Evolutionary conservation across 2,329 filamentous ascomycete genomes (phyloP).

Genomic region (Cladosporium velox): DNA sequence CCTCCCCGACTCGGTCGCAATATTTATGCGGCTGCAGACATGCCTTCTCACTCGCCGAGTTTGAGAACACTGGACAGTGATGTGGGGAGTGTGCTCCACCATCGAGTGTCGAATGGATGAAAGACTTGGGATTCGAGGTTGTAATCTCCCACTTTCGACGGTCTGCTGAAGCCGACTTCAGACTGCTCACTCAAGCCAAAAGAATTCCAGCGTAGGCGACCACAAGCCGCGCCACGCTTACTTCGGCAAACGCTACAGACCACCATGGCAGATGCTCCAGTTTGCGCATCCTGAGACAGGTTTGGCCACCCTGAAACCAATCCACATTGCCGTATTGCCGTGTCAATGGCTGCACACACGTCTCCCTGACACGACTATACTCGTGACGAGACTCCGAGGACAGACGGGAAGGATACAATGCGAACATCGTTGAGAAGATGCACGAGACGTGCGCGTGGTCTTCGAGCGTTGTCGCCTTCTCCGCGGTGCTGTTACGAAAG

Average conservation of each 20-base stretch:
- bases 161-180: background rate
- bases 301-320: background rate
- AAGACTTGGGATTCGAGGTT: background rate
- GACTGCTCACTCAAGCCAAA: background rate
- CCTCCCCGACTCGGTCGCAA: background rate
- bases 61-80: constrained; percentile 14
- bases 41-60: background rate
- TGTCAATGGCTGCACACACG: too few relatives aligned
- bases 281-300: background rate
- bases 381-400: background rate
- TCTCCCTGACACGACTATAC: background rate
- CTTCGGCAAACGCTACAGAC: background rate
- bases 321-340: background rate
- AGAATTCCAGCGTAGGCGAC: background rate
- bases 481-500: background rate
- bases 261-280: background rate
- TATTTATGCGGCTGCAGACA: background rate
- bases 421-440: background rate
- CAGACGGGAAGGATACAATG: background rate
- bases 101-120: constrained; percentile 7
- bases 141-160: background rate
- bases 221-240: background rate
- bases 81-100: constrained; percentile 16
- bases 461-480: background rate
- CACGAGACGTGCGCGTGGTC: background rate